Percentiles rank a stretch among this genome's conserved stretches.
Evolutionary conservation across 2,329 filamentous ascomycete genomes (phyloP).

Genomic region (Neobulgaria alba): DNA sequence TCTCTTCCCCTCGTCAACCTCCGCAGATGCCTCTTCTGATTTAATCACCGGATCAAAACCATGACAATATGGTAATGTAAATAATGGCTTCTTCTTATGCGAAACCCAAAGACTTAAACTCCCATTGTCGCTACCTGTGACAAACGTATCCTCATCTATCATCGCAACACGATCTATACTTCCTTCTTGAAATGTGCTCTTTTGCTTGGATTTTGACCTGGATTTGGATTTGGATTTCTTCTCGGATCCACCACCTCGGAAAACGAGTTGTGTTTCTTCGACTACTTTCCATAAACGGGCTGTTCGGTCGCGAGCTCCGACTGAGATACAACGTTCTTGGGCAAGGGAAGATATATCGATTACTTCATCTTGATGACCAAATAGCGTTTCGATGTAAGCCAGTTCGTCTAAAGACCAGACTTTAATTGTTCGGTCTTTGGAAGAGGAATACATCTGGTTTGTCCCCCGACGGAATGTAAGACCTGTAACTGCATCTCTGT

Average conservation of each 20-base stretch:
- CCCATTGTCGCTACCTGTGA: slow-evolving; percentile 91
- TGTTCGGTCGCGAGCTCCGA: slow-evolving; percentile 83
- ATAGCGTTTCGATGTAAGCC: slow-evolving; percentile 90
- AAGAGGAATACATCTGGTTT: slow-evolving; percentile 87
- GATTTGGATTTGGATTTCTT: slow-evolving; percentile 37
- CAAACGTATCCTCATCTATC: slow-evolving; percentile 79
- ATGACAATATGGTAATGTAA: slow-evolving; percentile 71
- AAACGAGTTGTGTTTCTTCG: slow-evolving; percentile 92
- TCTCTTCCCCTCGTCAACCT: slow-evolving; percentile 50
- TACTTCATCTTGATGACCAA: slow-evolving; percentile 90
- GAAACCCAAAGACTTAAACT: slow-evolving; percentile 79
- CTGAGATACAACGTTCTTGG: slow-evolving; percentile 82
- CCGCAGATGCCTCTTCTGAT: slow-evolving; percentile 65
- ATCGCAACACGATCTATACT: slow-evolving; percentile 89
- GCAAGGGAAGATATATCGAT: slow-evolving; percentile 75
- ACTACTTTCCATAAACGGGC: slow-evolving; percentile 93
- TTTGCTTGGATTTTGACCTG: slow-evolving; percentile 15
- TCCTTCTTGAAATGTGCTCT: slow-evolving; percentile 50
- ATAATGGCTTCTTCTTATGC: slow-evolving; percentile 90
- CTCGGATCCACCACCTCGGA: slow-evolving; percentile 68
- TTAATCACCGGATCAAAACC: slow-evolving; percentile 68
- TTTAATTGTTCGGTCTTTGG: slow-evolving; percentile 88
- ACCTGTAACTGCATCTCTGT: slow-evolving; percentile 78
- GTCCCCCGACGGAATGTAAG: slow-evolving; percentile 79
- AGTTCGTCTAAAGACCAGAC: slow-evolving; percentile 89